phyloP scores from a whole-genome alignment of 2,329 filamentous ascomycete genomes.

The Alternaria arborescens region DNA sequence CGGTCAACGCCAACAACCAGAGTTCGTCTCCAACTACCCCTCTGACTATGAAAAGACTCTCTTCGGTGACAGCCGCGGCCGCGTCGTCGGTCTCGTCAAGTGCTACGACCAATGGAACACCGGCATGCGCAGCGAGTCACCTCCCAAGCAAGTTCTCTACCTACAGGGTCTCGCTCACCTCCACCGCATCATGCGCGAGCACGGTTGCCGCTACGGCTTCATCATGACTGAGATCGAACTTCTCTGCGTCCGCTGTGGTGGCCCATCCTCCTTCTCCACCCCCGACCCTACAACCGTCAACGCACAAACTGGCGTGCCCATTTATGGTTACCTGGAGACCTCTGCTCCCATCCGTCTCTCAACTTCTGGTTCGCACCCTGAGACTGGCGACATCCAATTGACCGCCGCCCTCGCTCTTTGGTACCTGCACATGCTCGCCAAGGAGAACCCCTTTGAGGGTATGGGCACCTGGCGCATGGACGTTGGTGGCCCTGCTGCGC shows the following conservation, averaged over 20 bases:
- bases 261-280: constrained; percentile 45
- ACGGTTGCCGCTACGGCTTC: constrained; percentile 92
- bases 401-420: constrained; percentile 79
- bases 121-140: constrained; percentile 85
- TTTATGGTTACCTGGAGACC: constrained; percentile 90
- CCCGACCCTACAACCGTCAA: constrained; percentile 50
- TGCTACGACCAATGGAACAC: constrained; percentile 95
- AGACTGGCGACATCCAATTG: constrained; percentile 59
- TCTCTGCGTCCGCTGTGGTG: constrained; percentile 84
- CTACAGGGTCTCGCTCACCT: constrained; percentile 85
- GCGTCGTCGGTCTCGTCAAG: constrained; percentile 86
- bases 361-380: constrained; percentile 47
- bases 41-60: constrained; percentile 62
- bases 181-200: constrained; percentile 91
- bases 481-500: constrained; percentile 77
- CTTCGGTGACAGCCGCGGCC: constrained; percentile 59
- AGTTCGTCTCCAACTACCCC: constrained; percentile 71
- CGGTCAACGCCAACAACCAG: constrained; percentile 64
- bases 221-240: constrained; percentile 97
- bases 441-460: constrained; percentile 66
- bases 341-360: constrained; percentile 64
- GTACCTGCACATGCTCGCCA: constrained; percentile 77
- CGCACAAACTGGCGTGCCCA: constrained; percentile 66
- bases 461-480: constrained; percentile 73
- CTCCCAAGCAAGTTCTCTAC: constrained; percentile 87